Evolutionary conservation across 2,329 filamentous ascomycete species (phyloP).

Genomic region (Beauveria varroae): DNA sequence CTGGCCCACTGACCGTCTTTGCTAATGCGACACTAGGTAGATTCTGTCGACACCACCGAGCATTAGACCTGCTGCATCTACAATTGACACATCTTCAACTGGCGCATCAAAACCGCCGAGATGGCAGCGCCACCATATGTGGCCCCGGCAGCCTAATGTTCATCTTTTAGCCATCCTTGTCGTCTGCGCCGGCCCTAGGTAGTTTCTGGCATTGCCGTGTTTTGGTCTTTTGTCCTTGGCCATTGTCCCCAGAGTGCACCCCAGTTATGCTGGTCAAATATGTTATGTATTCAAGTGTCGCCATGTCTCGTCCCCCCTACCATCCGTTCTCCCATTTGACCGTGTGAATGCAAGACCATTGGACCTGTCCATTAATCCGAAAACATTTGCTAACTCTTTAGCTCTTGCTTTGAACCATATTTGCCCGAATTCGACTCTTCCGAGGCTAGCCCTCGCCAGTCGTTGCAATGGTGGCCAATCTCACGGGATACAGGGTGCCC

Average conservation of each 20-base stretch:
- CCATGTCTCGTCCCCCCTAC: neutral
- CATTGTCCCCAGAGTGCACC: neutral
- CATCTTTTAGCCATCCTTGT: neutral
- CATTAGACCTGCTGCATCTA: neutral
- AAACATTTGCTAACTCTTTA: neutral
- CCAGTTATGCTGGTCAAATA: neutral
- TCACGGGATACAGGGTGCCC: conserved; percentile 4
- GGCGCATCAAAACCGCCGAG: neutral
- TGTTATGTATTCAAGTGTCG: neutral
- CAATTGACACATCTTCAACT: neutral
- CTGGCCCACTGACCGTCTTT: neutral
- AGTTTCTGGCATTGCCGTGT: neutral
- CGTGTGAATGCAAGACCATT: neutral
- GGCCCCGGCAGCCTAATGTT: neutral
- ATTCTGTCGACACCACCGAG: neutral
- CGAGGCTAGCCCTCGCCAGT: neutral
- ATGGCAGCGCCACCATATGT: neutral
- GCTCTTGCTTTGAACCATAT: neutral
- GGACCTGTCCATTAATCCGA: neutral
- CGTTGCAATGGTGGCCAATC: conserved; percentile 4
- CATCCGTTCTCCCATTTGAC: neutral
- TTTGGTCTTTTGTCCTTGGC: neutral
- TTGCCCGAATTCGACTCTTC: neutral
- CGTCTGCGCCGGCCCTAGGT: neutral
- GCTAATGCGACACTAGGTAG: neutral